phyloP scores from a whole-genome alignment of 352 stramenopile species.

The Blastocystis sp. region DNA sequence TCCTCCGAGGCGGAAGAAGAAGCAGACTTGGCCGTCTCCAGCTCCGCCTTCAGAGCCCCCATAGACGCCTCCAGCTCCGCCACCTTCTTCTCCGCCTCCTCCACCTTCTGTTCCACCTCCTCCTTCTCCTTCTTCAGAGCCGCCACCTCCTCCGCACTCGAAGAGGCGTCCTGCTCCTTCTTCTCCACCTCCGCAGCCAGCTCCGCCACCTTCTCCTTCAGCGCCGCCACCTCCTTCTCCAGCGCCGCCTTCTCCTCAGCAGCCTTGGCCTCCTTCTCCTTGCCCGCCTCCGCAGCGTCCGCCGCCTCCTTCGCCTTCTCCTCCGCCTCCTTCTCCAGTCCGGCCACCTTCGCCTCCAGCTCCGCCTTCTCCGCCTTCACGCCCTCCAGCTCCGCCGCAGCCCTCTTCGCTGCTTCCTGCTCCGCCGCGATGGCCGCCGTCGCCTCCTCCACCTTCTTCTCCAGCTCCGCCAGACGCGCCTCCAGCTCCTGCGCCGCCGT shows the following conservation, averaged over 20 bases:
- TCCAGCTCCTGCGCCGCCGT: background rate
- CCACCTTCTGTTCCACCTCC: background rate
- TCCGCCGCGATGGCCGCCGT: background rate
- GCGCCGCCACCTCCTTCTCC: too few relatives aligned
- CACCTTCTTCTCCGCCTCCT: constrained; percentile 12
- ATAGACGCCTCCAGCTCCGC: background rate
- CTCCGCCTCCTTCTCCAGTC: background rate
- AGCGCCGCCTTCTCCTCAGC: background rate
- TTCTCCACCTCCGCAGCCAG: background rate
- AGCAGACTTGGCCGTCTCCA: too few relatives aligned
- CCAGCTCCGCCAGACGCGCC: background rate
- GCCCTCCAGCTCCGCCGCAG: background rate
- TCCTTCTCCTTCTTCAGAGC: background rate
- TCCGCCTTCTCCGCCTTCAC: constrained; percentile 3
- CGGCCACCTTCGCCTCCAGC: constrained; percentile 1
- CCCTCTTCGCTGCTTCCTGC: constrained; percentile 3
- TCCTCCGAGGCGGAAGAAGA: background rate
- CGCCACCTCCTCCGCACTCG: background rate
- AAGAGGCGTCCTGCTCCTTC: background rate
- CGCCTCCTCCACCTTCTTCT: constrained; percentile 5
- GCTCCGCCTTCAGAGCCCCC: background rate
- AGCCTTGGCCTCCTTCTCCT: constrained; percentile 1
- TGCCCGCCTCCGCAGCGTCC: background rate
- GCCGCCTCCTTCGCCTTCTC: constrained; percentile 22
- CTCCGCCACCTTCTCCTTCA: background rate